Percentiles rank a stretch among this genome's conserved stretches.
These are phyloP conservation scores for Lippia alba DNA, from an alignment of 305 asterid species.

Conservation along the genomic window DNA sequence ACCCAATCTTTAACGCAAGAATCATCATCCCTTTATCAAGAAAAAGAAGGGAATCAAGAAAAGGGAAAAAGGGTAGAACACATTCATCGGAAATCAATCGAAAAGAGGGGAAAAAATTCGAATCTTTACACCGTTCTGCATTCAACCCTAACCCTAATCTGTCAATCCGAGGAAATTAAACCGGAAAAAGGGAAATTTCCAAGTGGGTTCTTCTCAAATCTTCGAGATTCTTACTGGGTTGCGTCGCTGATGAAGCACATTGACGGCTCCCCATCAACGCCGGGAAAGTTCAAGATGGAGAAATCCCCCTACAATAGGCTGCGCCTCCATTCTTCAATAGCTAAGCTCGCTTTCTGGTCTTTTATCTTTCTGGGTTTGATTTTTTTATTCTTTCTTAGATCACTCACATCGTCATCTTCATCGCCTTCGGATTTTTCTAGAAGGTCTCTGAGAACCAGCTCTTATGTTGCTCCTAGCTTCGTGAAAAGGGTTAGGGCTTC, in stretches of 20 bases:
- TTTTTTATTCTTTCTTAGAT: constrained; percentile 49
- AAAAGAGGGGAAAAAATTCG: background rate
- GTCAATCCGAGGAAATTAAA: constrained; percentile 32
- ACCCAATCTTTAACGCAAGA: constrained; percentile 29
- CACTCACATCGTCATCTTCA: constrained; percentile 44
- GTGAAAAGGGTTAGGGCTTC: constrained; percentile 62
- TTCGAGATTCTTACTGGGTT: constrained; percentile 37
- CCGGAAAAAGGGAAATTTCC: constrained; percentile 28
- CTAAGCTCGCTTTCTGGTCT: constrained; percentile 67
- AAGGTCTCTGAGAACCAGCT: constrained; percentile 53
- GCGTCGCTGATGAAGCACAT: constrained; percentile 59
- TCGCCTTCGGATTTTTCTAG: constrained; percentile 48
- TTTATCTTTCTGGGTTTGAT: constrained; percentile 47
- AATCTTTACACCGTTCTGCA: constrained; percentile 8
- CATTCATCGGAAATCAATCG: constrained; percentile 7
- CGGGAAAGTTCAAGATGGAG: constrained; percentile 87
- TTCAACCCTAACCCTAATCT: constrained; percentile 10
- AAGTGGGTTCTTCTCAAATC: constrained; percentile 43
- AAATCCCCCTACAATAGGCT: constrained; percentile 52
- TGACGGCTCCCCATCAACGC: constrained; percentile 57
- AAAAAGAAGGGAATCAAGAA: background rate
- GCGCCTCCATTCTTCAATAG: constrained; percentile 53
- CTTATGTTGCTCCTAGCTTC: constrained; percentile 48
- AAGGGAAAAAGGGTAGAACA: background rate
- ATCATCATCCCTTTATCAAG: constrained; percentile 22